Evolutionary conservation across 2,329 filamentous ascomycete species (phyloP), one percentile per base, ranked within the genome.

Genomic region (Aspergillus tanneri): DNA sequence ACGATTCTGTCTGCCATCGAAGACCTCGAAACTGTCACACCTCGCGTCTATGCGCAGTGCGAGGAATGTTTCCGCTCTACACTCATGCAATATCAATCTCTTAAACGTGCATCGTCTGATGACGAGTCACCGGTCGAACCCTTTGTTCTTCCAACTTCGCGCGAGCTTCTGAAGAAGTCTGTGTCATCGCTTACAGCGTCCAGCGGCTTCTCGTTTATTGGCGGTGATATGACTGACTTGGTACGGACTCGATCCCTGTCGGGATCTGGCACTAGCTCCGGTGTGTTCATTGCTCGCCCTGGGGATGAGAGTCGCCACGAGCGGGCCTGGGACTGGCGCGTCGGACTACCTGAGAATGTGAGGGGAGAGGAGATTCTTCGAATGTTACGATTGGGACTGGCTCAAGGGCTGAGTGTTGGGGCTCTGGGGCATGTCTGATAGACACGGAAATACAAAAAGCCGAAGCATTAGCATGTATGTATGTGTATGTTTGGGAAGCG

Each of bases 41-140:
- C 82, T 14, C 80, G 86, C 42, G 85, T 95, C 6, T 90, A 85
- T 62, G 73, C 77, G 0, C 84, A 86, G 19, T 89, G 87, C 63
- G 85, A 90, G 55, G 87, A 90, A 60, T 92, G 90, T 63, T 83
- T 95, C 63, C 75, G 81, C 52, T 81, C 90, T 1, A 87, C 90
- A 5, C 73, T 95, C 18, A 76, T 83, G n/a, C 86, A 87, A 5
- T 83, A 81, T 12, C 82, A 84, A 39, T 84, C 82, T 8, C 44
- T 70, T 76, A 46, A 82, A 78, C 53, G 54, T 22, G 49, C 54
- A 3, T 44, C 50, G 8, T 46, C 46, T n/a, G 19, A 21, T 12
- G 49, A 49, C 27, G 32, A 40, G 8, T 46, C 46, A n/a, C 30
- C 53, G 11, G 46, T 49, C n/a, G 54, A 53, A 11, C 59, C 60